These are phyloP conservation scores for Colletotrichum salicis DNA, from an alignment of 2,329 filamentous ascomycete species.

Conservation along the genomic window DNA sequence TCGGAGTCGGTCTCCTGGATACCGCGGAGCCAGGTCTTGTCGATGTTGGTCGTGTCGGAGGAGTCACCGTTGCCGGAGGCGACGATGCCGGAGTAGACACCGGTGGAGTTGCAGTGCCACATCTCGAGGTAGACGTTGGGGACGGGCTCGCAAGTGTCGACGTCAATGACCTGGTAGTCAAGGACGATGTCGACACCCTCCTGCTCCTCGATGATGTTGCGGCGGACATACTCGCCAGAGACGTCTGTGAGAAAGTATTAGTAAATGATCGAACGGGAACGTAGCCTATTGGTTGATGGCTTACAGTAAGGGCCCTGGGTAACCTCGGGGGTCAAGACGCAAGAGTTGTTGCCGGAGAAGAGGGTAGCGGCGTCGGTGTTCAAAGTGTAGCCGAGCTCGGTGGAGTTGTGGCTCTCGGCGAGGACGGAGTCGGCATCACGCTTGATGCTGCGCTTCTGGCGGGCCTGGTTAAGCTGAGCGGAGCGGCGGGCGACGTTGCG, in stretches of 20 bases:
- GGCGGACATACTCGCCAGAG: conserved; percentile 50
- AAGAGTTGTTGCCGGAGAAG: conserved; percentile 52
- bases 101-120: conserved; percentile 58
- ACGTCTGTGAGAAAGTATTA: conserved; percentile 40
- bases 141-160: conserved; percentile 53
- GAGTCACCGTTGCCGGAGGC: conserved; percentile 48
- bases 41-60: conserved; percentile 42
- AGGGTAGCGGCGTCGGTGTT: conserved; percentile 43
- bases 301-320: conserved; percentile 60
- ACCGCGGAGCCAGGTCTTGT: conserved; percentile 52
- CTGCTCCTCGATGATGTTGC: conserved; percentile 53
- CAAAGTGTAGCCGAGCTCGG: conserved; percentile 43
- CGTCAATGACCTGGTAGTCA: conserved; percentile 56
- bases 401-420: conserved; percentile 48
- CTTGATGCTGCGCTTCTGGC: conserved; percentile 48
- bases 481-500: conserved; percentile 57
- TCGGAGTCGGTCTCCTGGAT: conserved; percentile 51
- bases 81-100: conserved; percentile 55
- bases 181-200: conserved; percentile 52
- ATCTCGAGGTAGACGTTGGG: conserved; percentile 53
- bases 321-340: conserved; percentile 57
- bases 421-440: conserved; percentile 47
- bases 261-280: background rate
- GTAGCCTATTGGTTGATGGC: background rate
- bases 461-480: conserved; percentile 52